These are phyloP conservation scores for Sphaerostilbella broomeana DNA, from an alignment of 2,329 filamentous ascomycete genomes.

Conservation along the genomic window DNA sequence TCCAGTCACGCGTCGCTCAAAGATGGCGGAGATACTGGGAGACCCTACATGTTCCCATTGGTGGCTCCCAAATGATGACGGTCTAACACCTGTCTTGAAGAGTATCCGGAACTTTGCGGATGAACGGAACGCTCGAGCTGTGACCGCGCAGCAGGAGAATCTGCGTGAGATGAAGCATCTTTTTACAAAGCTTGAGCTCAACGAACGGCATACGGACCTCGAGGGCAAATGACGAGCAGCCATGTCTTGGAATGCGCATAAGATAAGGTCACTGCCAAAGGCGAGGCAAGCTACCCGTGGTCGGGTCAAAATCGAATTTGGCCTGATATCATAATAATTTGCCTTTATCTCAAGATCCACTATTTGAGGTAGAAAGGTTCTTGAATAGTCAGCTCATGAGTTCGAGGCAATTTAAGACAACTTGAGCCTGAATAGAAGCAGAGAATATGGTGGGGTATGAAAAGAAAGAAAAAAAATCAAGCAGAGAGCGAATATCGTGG, in stretches of 20 bases:
- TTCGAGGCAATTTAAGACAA: too few relatives aligned
- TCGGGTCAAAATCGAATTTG: too few relatives aligned
- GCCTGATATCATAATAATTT: too few relatives aligned
- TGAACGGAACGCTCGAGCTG: slow-evolving; percentile 59
- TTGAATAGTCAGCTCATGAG: too few relatives aligned
- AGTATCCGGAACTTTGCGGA: slow-evolving; percentile 75
- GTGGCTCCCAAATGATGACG: slow-evolving; percentile 85
- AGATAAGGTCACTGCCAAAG: too few relatives aligned
- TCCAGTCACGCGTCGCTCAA: slow-evolving; percentile 63
- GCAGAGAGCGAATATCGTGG: background rate
- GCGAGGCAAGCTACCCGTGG: too few relatives aligned
- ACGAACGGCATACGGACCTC: slow-evolving; percentile 2
- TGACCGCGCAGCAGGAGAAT: slow-evolving; percentile 55
- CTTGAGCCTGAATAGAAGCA: too few relatives aligned
- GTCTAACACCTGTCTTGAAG: slow-evolving; percentile 65
- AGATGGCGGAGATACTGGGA: slow-evolving; percentile 70
- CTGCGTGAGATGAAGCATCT: slow-evolving; percentile 69
- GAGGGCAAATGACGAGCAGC: background rate
- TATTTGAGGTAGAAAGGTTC: too few relatives aligned
- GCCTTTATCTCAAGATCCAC: too few relatives aligned
- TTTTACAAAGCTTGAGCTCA: slow-evolving; percentile 52
- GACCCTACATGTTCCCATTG: slow-evolving; percentile 66
- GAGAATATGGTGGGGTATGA: too few relatives aligned
- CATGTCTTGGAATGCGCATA: slow-evolving; percentile 1
- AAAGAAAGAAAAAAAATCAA: too few relatives aligned